Percentiles rank a stretch among this genome's conserved stretches.
Evolutionary conservation across 176 grass and related monocot genomes (phyloP).

Genomic region (Hsuehochloa calcarea): DNA sequence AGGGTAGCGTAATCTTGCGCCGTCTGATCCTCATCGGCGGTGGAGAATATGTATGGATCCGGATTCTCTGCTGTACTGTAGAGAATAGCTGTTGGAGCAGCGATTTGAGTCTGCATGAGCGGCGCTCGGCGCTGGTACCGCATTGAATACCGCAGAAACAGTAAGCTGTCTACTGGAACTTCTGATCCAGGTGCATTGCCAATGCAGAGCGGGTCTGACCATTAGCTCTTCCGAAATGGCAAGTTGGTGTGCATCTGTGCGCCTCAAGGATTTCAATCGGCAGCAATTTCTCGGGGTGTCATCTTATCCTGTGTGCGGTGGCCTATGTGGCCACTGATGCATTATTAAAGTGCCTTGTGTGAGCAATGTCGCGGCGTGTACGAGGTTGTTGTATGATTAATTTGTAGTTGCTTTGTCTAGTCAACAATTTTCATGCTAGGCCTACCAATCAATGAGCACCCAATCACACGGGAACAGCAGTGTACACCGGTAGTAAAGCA

Average conservation of each 20-base stretch:
- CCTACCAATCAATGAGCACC: conserved; percentile 39
- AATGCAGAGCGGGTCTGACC: conserved; percentile 26
- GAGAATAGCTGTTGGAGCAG: too few species aligned
- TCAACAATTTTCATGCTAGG: neutral
- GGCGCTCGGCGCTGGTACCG: too few species aligned
- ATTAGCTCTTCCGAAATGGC: conserved; percentile 24
- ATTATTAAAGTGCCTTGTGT: conserved; percentile 32
- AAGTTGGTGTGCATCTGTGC: neutral
- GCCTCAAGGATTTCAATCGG: neutral
- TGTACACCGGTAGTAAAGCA: neutral
- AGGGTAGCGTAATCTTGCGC: neutral
- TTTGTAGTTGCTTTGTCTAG: conserved; percentile 21
- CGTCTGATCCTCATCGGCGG: neutral
- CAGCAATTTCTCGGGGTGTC: neutral
- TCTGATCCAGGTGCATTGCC: neutral
- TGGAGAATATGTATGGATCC: neutral
- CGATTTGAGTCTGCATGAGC: too few species aligned
- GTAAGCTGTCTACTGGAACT: neutral
- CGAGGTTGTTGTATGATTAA: conserved; percentile 35
- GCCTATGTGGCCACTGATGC: conserved; percentile 35
- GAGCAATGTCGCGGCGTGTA: conserved; percentile 7
- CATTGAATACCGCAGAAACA: too few species aligned
- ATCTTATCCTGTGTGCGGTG: conserved; percentile 33
- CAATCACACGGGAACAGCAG: conserved; percentile 30
- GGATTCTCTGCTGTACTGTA: too few species aligned